Conservation (phyloP, 495 filamentous ascomycete genomes). For the Aspergillus saccharolyticus region DNA sequence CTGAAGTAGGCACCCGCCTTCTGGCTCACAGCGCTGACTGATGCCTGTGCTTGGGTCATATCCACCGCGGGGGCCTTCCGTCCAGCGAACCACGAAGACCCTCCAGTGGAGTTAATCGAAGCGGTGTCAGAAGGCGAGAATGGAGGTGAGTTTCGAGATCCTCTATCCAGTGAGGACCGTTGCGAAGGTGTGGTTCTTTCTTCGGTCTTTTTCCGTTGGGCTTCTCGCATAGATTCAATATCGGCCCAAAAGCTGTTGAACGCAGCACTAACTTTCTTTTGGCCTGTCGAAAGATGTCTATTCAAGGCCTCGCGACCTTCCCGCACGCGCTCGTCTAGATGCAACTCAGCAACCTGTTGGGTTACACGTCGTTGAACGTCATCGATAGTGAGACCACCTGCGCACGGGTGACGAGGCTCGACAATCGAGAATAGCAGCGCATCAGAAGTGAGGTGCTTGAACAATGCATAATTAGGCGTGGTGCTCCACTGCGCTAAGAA, state of each 20-base stretch:
- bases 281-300: slow-evolving; percentile 72
- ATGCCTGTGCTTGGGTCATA: slow-evolving; percentile 60
- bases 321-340: slow-evolving; percentile 79
- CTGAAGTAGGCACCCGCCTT: slow-evolving; percentile 84
- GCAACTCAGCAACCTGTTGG: slow-evolving; percentile 82
- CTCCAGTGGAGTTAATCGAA: slow-evolving; percentile 8
- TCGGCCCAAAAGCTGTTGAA: slow-evolving; percentile 86
- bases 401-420: slow-evolving; percentile 86
- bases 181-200: slow-evolving; percentile 43
- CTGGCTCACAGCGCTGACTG: slow-evolving; percentile 60
- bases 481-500: slow-evolving; percentile 70
- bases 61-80: slow-evolving; percentile 49
- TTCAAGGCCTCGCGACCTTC: slow-evolving; percentile 72
- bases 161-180: slow-evolving; percentile 31
- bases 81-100: slow-evolving; percentile 21
- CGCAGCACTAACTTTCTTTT: slow-evolving; percentile 75
- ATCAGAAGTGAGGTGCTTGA: slow-evolving; percentile 69
- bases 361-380: slow-evolving; percentile 87
- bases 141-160: slow-evolving; percentile 21
- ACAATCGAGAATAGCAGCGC: slow-evolving; percentile 90
- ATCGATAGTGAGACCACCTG: slow-evolving; percentile 90
- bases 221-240: slow-evolving; percentile 79
- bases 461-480: slow-evolving; percentile 86
- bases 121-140: slow-evolving; percentile 18
- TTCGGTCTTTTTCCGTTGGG: slow-evolving; percentile 65